Percentiles rank a stretch among this genome's conserved stretches.
Conservation (phyloP, 257 asterid genomes). For the Nicotiana tomentosiformis region DNA sequence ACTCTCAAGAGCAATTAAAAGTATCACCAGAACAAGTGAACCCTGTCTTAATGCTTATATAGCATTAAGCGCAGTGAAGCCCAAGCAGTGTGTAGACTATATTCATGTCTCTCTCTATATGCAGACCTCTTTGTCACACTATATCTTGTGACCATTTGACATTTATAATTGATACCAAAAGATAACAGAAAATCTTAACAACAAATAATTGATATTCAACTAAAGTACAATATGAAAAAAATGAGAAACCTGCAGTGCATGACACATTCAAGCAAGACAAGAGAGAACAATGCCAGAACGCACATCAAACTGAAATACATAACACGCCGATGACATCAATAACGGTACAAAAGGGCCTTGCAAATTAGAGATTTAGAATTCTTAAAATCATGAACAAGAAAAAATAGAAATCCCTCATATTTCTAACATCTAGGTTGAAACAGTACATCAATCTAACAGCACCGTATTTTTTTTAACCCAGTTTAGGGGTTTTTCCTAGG, state of each 20-base stretch:
- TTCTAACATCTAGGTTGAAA: background rate
- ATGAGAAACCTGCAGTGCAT: background rate
- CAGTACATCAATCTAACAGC: background rate
- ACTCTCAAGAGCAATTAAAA: slow-evolving; percentile 3
- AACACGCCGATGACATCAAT: background rate
- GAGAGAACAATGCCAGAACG: background rate
- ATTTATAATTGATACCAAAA: background rate
- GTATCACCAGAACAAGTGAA: background rate
- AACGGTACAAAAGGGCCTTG: background rate
- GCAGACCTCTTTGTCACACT: background rate
- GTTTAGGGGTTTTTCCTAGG: background rate
- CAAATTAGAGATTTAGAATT: background rate
- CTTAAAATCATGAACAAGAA: background rate
- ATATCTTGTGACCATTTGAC: background rate
- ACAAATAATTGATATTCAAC: background rate
- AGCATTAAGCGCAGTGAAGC: background rate
- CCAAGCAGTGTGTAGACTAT: background rate
- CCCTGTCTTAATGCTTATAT: background rate
- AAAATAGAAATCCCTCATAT: background rate
- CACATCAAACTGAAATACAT: background rate
- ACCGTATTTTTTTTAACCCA: background rate
- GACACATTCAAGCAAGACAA: background rate
- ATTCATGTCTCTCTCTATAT: background rate
- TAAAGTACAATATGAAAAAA: background rate
- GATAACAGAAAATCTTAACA: background rate